phyloP scores from a whole-genome alignment of 2,329 filamentous ascomycete species.

The Aspergillus sp. region DNA sequence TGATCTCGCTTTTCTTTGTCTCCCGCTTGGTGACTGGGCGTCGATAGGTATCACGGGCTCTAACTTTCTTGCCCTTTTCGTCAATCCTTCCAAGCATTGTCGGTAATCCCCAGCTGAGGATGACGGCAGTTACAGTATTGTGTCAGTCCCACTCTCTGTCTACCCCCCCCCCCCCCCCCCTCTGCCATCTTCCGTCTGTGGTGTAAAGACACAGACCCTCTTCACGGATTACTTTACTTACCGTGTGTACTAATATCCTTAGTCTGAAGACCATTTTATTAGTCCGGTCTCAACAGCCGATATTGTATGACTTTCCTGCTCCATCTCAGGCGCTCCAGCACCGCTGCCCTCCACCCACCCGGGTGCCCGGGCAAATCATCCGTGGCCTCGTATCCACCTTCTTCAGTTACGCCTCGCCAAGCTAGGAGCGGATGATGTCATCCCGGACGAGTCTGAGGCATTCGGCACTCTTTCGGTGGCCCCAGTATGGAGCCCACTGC shows the following conservation, averaged over 20 bases:
- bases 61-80: too few species aligned
- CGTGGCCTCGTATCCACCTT: constrained; percentile 2
- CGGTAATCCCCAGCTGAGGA: too few species aligned
- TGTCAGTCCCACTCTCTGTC: too few species aligned
- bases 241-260: background rate
- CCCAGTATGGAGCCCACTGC: background rate
- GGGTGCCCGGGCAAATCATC: constrained; percentile 3
- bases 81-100: too few species aligned
- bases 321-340: background rate
- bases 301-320: background rate
- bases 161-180: background rate
- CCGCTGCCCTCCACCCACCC: background rate
- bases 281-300: background rate
- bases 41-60: too few species aligned
- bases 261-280: background rate
- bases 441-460: constrained; percentile 6
- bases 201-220: background rate
- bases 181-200: background rate
- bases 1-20: too few species aligned
- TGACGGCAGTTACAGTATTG: too few species aligned
- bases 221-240: background rate
- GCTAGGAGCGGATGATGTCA: constrained; percentile 16
- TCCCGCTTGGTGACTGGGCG: too few species aligned
- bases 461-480: constrained; percentile 5
- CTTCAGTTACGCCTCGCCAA: constrained; percentile 2